Evolutionary conservation across 1,284 basidiomycete genomes (phyloP).

Genomic region (Bjerkandera adusta): DNA sequence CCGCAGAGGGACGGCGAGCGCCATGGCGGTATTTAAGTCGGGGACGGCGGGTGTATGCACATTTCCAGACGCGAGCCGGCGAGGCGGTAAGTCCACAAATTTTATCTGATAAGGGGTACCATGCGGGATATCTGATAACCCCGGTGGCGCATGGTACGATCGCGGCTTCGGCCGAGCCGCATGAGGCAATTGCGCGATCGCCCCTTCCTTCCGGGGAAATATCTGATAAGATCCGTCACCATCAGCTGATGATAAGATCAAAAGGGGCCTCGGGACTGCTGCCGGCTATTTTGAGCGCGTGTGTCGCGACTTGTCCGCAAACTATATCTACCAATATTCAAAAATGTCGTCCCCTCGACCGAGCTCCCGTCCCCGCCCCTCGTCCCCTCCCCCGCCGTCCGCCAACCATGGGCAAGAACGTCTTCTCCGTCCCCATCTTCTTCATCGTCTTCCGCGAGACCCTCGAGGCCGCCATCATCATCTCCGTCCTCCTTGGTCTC

Average conservation of each 20-base stretch:
- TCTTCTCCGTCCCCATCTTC: slow-evolving; percentile 82
- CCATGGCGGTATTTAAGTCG: slow-evolving; percentile 14
- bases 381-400: slow-evolving; percentile 15
- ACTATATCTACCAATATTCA: no score
- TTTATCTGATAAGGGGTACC: slow-evolving; percentile 30
- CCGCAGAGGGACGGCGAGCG: slow-evolving; percentile 13
- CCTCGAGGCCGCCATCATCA: slow-evolving; percentile 85
- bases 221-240: no score
- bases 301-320: no score
- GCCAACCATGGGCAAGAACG: slow-evolving; percentile 50
- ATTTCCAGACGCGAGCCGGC: neutral
- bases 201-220: no score
- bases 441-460: slow-evolving; percentile 91
- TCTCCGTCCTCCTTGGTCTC: slow-evolving; percentile 84
- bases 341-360: slow-evolving; percentile 8
- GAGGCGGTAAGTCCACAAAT: slow-evolving; percentile 18
- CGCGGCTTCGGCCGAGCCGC: no score
- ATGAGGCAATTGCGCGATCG: no score
- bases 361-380: slow-evolving; percentile 13
- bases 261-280: no score
- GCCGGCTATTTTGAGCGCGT: no score
- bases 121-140: no score
- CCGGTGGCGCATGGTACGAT: no score
- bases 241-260: no score
- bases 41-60: slow-evolving; percentile 1